Percentiles rank a stretch among this genome's conserved stretches.
phyloP scores from a whole-genome alignment of 2,329 filamentous ascomycete species.

The Ceratocystis variospora region DNA sequence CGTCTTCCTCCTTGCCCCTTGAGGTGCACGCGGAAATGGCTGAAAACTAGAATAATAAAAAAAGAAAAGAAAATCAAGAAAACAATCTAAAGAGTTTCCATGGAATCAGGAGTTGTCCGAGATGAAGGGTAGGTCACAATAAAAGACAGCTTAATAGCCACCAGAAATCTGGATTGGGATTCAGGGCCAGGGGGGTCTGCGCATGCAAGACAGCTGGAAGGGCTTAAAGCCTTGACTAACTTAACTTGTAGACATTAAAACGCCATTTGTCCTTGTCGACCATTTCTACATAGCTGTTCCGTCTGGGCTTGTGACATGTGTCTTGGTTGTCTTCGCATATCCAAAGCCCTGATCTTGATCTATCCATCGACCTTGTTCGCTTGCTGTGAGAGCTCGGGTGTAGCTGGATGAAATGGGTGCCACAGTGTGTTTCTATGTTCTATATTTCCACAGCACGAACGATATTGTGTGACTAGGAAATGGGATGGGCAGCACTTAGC shows the following conservation, averaged over 20 bases:
- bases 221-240: background rate
- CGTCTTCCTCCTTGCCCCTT: background rate
- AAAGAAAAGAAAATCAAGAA: background rate
- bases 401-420: background rate
- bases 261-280: background rate
- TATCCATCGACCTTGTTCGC: background rate
- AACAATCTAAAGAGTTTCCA: background rate
- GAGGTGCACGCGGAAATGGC: background rate
- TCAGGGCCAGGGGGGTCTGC: background rate
- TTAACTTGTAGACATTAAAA: background rate
- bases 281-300: background rate
- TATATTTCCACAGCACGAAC: background rate
- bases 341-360: background rate
- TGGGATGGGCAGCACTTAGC: background rate
- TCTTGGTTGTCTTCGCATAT: slow-evolving; percentile 1
- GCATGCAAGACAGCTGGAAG: background rate
- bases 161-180: background rate
- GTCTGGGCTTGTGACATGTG: background rate
- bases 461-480: background rate
- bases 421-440: background rate
- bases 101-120: background rate
- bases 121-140: slow-evolving; percentile 3
- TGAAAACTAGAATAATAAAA: too few species aligned
- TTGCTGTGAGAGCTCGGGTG: background rate
- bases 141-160: background rate